Percentiles rank a stretch among this genome's conserved stretches.
Conservation (phyloP, 2,329 filamentous ascomycete genomes). For the Fonsecaea monophora region DNA sequence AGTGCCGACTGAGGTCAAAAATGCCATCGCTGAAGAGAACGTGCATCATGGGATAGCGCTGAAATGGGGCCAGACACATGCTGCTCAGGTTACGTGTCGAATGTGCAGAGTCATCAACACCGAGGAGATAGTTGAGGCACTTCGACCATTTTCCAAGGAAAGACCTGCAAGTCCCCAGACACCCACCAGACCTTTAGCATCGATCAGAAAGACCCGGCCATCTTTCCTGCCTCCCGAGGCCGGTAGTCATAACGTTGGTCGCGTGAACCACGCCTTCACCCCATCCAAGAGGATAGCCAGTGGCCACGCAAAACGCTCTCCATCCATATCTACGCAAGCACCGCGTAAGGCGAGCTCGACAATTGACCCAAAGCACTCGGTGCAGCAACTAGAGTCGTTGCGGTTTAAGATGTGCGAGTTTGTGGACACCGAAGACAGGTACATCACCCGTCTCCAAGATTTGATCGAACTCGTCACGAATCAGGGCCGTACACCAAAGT, state of each 20-base stretch:
- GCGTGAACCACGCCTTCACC: constrained; percentile 28
- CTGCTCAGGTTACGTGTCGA: constrained; percentile 83
- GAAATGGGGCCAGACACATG: constrained; percentile 73
- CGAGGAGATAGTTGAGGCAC: constrained; percentile 71
- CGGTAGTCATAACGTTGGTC: constrained; percentile 10
- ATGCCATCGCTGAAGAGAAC: constrained; percentile 63
- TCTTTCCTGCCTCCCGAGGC: constrained; percentile 37
- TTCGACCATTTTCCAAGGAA: constrained; percentile 54
- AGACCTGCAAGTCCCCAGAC: constrained; percentile 34
- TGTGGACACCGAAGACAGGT: constrained; percentile 91
- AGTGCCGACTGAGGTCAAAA: constrained; percentile 77
- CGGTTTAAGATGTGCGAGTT: constrained; percentile 89
- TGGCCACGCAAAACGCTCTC: constrained; percentile 30
- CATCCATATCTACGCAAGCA: constrained; percentile 34
- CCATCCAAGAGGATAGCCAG: constrained; percentile 37
- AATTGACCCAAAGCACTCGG: constrained; percentile 83
- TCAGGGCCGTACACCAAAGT: constrained; percentile 73
- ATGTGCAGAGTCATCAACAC: constrained; percentile 84
- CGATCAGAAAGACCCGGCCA: constrained; percentile 39
- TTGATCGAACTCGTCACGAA: constrained; percentile 80
- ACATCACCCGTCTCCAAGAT: constrained; percentile 85
- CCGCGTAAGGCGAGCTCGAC: constrained; percentile 75
- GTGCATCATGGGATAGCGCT: constrained; percentile 35
- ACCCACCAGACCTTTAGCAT: constrained; percentile 34
- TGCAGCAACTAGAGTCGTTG: constrained; percentile 83